A percentile compares a stretch with the other conserved stretches of the same genome.
phyloP scores from a whole-genome alignment of 1,139 yeast genomes.

The Yamadazyma dushanensis region DNA sequence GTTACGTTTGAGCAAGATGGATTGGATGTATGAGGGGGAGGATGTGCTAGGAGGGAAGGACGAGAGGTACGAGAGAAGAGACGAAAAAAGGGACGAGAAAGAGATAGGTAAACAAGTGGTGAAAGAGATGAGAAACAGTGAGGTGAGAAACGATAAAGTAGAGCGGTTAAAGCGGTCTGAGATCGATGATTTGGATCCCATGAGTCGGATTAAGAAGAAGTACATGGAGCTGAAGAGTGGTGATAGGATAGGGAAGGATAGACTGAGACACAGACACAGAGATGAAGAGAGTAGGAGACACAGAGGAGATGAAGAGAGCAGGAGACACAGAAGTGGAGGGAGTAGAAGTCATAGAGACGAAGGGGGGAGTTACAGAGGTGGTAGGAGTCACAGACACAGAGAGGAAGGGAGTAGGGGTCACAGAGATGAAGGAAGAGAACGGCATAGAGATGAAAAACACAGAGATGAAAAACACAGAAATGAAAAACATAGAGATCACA shows the following conservation, averaged over 20 bases:
- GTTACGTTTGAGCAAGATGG: conserved; percentile 51
- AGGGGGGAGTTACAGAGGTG: conserved; percentile 23
- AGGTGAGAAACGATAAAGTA: neutral
- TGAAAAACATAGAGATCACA: too few relatives aligned
- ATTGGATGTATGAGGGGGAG: conserved; percentile 80
- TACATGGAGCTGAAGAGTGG: conserved; percentile 8
- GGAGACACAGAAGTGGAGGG: neutral
- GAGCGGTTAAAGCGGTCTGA: conserved; percentile 1
- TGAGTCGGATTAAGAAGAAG: conserved; percentile 7
- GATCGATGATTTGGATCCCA: conserved; percentile 22
- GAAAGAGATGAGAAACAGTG: neutral
- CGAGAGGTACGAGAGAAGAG: neutral
- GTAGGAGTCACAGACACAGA: conserved; percentile 35
- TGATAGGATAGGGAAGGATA: conserved; percentile 8
- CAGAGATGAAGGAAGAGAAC: neutral
- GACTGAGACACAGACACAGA: conserved; percentile 1
- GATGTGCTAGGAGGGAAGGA: neutral
- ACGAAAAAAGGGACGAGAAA: neutral
- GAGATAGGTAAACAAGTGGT: neutral
- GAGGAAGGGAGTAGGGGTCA: neutral
- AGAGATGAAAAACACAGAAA: too few relatives aligned
- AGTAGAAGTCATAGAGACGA: conserved; percentile 10
- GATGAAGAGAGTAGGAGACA: conserved; percentile 8
- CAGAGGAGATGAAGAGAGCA: conserved; percentile 15
- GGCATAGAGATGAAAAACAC: too few relatives aligned